These are phyloP conservation scores for Tetratostichococcus sp. DNA, from an alignment of 139 green algal genomes.

Conservation along the genomic window DNA sequence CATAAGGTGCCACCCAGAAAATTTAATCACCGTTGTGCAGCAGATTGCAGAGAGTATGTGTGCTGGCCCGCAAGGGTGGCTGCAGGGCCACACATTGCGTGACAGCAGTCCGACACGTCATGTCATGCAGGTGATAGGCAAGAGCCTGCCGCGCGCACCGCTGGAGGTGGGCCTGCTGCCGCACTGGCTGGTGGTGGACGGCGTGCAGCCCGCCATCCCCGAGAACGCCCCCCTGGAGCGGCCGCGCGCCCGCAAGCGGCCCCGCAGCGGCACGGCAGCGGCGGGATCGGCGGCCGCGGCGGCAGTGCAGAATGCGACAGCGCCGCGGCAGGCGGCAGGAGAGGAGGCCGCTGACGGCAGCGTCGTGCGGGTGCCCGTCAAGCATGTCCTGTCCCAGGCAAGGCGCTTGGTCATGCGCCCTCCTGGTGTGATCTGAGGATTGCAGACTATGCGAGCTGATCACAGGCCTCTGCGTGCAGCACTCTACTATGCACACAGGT, in stretches of 20 bases:
- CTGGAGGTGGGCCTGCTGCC: constrained; percentile 65
- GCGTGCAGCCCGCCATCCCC: constrained; percentile 79
- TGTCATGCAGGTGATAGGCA: constrained; percentile 34
- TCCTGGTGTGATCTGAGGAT: no score
- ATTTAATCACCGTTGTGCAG: no score
- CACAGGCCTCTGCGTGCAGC: no score
- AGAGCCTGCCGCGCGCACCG: constrained; percentile 59
- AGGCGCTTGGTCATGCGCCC: no score
- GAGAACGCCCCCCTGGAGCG: constrained; percentile 68
- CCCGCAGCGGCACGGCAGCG: neutral
- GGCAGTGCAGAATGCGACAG: neutral
- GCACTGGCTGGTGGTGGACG: constrained; percentile 91
- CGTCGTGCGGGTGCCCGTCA: constrained; percentile 56
- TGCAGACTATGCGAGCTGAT: no score
- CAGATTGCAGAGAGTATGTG: no score
- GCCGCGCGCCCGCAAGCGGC: constrained; percentile 7
- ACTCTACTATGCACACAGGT: no score
- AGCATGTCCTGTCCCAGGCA: constrained; percentile 58
- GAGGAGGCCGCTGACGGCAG: constrained; percentile 1
- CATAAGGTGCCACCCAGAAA: no score
- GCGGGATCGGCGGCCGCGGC: constrained; percentile 2
- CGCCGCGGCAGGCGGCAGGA: neutral
- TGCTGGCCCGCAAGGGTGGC: no score
- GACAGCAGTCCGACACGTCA: neutral
- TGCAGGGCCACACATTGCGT: no score